phyloP scores from a whole-genome alignment of 805 yeast genomes.

The Clavispora asparagi region DNA sequence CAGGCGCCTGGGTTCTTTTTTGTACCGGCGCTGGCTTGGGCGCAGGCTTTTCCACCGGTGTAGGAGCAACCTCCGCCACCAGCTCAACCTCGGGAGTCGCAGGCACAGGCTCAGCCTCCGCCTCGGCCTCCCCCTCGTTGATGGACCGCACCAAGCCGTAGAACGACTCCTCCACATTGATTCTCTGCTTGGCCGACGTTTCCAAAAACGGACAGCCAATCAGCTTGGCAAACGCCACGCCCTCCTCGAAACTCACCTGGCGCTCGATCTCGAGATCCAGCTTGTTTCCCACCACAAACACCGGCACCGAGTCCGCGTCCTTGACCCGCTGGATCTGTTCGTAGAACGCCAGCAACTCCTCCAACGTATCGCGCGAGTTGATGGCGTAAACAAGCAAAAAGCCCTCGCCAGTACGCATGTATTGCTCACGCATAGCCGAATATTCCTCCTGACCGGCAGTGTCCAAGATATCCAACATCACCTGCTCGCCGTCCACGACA shows the following conservation, averaged over 20 bases:
- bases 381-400: slow-evolving; percentile 85
- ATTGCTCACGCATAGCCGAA: slow-evolving; percentile 79
- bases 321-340: slow-evolving; percentile 77
- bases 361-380: slow-evolving; percentile 78
- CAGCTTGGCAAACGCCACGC: slow-evolving; percentile 54
- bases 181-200: slow-evolving; percentile 87
- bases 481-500: slow-evolving; percentile 69
- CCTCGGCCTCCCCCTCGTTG: slow-evolving; percentile 15
- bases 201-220: slow-evolving; percentile 77
- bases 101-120: slow-evolving; percentile 1
- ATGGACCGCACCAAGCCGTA: slow-evolving; percentile 61
- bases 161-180: slow-evolving; percentile 85
- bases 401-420: slow-evolving; percentile 96
- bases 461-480: slow-evolving; percentile 72
- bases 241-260: slow-evolving; percentile 68
- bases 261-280: slow-evolving; percentile 71
- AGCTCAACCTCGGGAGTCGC: slow-evolving; percentile 1
- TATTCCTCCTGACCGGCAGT: slow-evolving; percentile 99
- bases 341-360: slow-evolving; percentile 72
- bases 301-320: slow-evolving; percentile 70
- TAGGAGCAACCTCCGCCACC: slow-evolving; percentile 2
- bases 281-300: slow-evolving; percentile 74
- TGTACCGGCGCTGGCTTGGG: slow-evolving; percentile 2
- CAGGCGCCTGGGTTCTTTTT: slow-evolving; percentile 2
- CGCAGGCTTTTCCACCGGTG: slow-evolving; percentile 8